A percentile compares a stretch with the other conserved stretches of the same genome.
These are phyloP conservation scores for Knoxdaviesia proteae DNA, from an alignment of 2,329 filamentous ascomycete species.

Conservation along the genomic window DNA sequence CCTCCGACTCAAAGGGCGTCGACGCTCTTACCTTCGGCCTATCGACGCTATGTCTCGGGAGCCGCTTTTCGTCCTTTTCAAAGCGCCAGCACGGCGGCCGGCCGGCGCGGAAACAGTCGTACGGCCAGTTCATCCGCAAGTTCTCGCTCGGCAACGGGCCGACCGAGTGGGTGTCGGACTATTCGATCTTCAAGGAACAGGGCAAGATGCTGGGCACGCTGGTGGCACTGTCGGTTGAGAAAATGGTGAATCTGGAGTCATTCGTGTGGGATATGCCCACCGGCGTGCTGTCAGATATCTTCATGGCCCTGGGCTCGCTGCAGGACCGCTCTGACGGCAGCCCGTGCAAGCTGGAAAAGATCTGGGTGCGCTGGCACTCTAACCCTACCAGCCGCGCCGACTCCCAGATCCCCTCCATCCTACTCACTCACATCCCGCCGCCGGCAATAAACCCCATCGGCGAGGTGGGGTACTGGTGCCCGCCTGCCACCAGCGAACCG, in stretches of 20 bases:
- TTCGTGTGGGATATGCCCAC: slow-evolving; percentile 86
- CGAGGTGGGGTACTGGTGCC: slow-evolving; percentile 9
- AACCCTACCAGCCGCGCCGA: slow-evolving; percentile 19
- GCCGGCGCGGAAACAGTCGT: slow-evolving; percentile 32
- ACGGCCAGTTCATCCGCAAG: slow-evolving; percentile 59
- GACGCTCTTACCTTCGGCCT: slow-evolving; percentile 70
- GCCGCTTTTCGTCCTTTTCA: slow-evolving; percentile 5
- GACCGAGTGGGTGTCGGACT: slow-evolving; percentile 57
- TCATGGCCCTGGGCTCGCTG: slow-evolving; percentile 55
- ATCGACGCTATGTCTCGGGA: slow-evolving; percentile 56
- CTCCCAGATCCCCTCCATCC: slow-evolving; percentile 11
- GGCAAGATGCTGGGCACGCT: slow-evolving; percentile 79
- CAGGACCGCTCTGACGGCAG: slow-evolving; percentile 25
- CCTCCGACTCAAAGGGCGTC: slow-evolving; percentile 49
- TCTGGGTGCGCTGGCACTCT: slow-evolving; percentile 73
- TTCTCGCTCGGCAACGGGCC: slow-evolving; percentile 75
- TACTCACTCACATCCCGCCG: slow-evolving; percentile 11
- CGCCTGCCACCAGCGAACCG: slow-evolving; percentile 11
- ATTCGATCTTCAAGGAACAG: slow-evolving; percentile 62
- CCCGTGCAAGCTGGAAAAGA: slow-evolving; percentile 36
- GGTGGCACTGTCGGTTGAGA: slow-evolving; percentile 56
- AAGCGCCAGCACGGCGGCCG: background rate
- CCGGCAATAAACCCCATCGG: slow-evolving; percentile 12
- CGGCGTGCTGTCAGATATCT: slow-evolving; percentile 61
- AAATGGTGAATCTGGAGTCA: slow-evolving; percentile 63